Evolutionary conservation across 768 basidiomycete species (phyloP), one percentile per base, ranked within the genome.

Genomic region (Psilocybe cyanescens): DNA sequence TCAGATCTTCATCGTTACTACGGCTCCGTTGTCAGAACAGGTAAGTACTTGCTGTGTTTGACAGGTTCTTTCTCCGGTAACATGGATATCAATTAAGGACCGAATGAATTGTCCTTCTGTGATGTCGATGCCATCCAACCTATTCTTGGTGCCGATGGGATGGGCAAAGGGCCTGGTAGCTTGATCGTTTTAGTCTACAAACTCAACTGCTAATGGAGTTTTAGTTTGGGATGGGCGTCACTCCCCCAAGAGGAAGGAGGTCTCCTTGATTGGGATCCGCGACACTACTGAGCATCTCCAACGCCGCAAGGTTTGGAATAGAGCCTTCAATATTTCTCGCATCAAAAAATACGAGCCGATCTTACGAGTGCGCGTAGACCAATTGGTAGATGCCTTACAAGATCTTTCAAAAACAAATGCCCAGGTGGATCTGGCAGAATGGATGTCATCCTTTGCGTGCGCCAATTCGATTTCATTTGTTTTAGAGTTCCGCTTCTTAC

Each of bases 1-100:
- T 68, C 78, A 39, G 58, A 70, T 3, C 64, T 87, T n/a, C 86
- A 88, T 65, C 73, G 76, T 12, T 72, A 71, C 28, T 86, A 87
- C 57, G 87, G 87, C 0, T 76, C 83, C 19, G 71, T 83, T 41
- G 83, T 88, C 19, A 76, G 87, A 48, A 78, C 81, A 47, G 87
- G 86, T 84, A 56, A 29, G 76, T 57, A 24, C 24, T 24, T 24
- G 24, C 24, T 11, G 33, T 35, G 33, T 35, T 35, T 7, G 33
- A 35, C 7, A 11, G 33, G 33, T 35, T 35, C 33, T 11, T 7
- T 35, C 33, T 35, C 35, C 59, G 12, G 19, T 50, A 48, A 48
- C 24, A 24, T 58, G 28, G 8, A 5, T 24, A 44, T 41, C 39
- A 35, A 53, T 35, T 3, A 30, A 82, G 81, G 81, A 12, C 82